phyloP scores from a whole-genome alignment of 495 filamentous ascomycete species.

The Lasiosphaeria ovina region DNA sequence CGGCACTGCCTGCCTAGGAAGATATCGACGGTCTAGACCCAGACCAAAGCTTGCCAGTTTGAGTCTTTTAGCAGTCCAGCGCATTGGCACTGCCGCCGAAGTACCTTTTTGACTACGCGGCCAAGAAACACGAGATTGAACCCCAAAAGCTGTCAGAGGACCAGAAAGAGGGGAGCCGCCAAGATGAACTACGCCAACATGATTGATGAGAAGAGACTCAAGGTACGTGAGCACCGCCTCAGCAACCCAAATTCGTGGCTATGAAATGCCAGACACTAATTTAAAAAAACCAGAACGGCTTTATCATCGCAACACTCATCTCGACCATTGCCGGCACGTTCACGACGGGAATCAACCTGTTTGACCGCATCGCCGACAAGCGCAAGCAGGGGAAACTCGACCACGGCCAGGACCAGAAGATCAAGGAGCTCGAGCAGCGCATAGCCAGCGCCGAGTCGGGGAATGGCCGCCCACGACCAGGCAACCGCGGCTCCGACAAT shows the following conservation, averaged over 20 bases:
- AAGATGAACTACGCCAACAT: constrained; percentile 58
- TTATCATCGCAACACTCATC: constrained; percentile 36
- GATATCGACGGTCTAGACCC: too few relatives aligned
- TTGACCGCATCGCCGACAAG: constrained; percentile 35
- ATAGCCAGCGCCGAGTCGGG: constrained; percentile 27
- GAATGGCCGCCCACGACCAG: not conserved
- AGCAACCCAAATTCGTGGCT: not conserved
- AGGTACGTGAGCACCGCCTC: constrained; percentile 7
- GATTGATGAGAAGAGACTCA: constrained; percentile 50
- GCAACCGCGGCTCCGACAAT: not conserved
- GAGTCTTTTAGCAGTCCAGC: too few relatives aligned
- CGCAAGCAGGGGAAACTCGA: constrained; percentile 33
- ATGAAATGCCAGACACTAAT: not conserved
- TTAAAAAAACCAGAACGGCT: constrained; percentile 24
- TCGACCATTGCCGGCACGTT: constrained; percentile 42
- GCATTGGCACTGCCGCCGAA: too few relatives aligned
- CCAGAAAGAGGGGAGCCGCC: not conserved
- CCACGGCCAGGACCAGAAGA: constrained; percentile 30
- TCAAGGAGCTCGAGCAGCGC: constrained; percentile 37
- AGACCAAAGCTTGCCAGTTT: too few relatives aligned
- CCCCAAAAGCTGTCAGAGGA: not conserved
- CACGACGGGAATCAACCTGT: constrained; percentile 36
- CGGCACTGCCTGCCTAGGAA: too few relatives aligned
- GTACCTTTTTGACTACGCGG: too few relatives aligned
- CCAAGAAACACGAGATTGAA: too few relatives aligned